Percentiles rank a stretch among this genome's conserved stretches.
Evolutionary conservation across 441 rosid genomes (phyloP).

Genomic region (Gossypium trilobum): DNA sequence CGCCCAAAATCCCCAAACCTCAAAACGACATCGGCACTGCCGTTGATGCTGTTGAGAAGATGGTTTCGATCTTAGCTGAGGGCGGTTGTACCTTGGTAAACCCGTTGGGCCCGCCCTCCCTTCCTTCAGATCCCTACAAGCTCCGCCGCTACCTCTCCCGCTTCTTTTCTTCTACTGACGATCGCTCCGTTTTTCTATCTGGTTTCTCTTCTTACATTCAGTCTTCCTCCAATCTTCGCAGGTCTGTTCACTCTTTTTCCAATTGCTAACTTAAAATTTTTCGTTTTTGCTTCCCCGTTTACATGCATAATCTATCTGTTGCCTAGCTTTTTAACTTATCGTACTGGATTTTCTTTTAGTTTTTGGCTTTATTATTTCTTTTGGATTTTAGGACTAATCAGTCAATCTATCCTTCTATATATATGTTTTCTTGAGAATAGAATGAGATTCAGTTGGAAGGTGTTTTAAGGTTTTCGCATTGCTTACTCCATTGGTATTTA

Average conservation of each 20-base stretch:
- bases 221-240: constrained; percentile 45
- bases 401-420: background rate
- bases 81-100: constrained; percentile 66
- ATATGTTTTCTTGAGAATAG: background rate
- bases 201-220: constrained; percentile 48
- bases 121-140: constrained; percentile 52
- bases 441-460: background rate
- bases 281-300: background rate
- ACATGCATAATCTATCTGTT: background rate
- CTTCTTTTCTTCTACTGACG: constrained; percentile 32
- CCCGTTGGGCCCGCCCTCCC: constrained; percentile 54
- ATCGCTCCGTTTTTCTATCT: constrained; percentile 41
- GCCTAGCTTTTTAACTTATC: background rate
- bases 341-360: background rate
- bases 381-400: background rate
- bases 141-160: constrained; percentile 56
- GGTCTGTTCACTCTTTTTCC: constrained; percentile 29
- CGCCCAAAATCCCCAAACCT: constrained; percentile 36
- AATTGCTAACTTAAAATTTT: background rate
- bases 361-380: background rate
- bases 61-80: constrained; percentile 58
- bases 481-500: background rate
- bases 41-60: constrained; percentile 33
- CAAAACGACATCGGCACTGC: constrained; percentile 9
- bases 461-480: constrained; percentile 1